Base-by-base conservation (phyloP, 1,284 basidiomycete species). In the Coriolopsis trogii region DNA sequence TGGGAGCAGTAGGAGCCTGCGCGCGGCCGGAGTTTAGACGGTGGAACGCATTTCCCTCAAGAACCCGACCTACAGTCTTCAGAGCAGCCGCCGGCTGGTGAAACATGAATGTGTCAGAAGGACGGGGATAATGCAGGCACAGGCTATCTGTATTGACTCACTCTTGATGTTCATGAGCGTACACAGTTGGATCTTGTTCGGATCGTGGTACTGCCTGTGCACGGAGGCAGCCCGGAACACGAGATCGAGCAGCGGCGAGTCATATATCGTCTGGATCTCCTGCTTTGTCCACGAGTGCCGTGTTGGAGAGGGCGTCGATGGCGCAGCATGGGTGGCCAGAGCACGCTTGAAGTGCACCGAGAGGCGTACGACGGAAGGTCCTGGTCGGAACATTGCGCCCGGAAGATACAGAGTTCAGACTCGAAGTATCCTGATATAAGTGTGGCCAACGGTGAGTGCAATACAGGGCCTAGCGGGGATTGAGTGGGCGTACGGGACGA, bases 121-220 rank as follows among this genome's bases (percentile, higher is more conserved):
- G 31, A 6, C 13, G 16, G 20, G 40, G 41, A 25, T 23, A 38
- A 23, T 26, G 33, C 29, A 23, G 21, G 24, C 48, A 15, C 28
- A 16, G n/a, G 49, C 31, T 41, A 9, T n/a, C n/a, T n/a, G n/a
- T n/a, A n/a, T n/a, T n/a, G 28, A 80, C 89, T 60, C 68, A 94
- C 92, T 95, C 75, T 99, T 99, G 73, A 99, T 99, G 70, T 98
- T 99, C 91, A 98, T 95, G 26, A 99, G 81, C 2, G 96, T 98
- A 68, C 95, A 98, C 21, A 99, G 81, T 75, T 99, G 96, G 29
- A 99, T 85, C 73, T 96, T 91, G 61, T 74, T 82, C 29, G 93
- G 86, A 70, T 96, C 91, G 62, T 98, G 93, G 69, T 93, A 78
- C 66, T 87, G 77, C 59, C 95, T 79, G 73, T 98, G 96, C 20